Evolutionary conservation across 805 yeast species (phyloP), one percentile per base, ranked within the genome.

Genomic region (Zygosaccharomyces lentus): DNA sequence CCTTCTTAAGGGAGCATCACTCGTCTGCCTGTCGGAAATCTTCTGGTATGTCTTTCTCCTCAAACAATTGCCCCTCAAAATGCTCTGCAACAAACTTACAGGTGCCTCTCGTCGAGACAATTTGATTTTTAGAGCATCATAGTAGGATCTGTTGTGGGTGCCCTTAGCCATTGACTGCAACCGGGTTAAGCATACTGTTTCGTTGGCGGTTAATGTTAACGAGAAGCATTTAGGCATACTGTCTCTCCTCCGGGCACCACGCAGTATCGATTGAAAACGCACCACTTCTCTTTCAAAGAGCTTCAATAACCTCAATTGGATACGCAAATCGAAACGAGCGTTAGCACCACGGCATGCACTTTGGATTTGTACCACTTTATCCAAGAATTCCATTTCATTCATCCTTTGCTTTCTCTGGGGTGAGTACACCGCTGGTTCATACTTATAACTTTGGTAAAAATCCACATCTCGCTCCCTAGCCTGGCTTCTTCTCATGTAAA

Each of bases 271-370:
- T 54, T 79, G 80, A 16, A 84, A 65, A 8, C 58, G 61, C 2
- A 74, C 62, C 17, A 83, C 58, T 17, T 76, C 78, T 9, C 73
- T 75, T 6, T 72, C 73, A 54, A 77, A 78, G 1, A 85, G 75
- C 48, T 74, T 76, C 24, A 85, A 59, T 70, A 84, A 73, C 48
- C 82, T 81, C 47, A 73, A 73, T 53, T 77, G 76, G 29, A 85
- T 83, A 61, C 80, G 81, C 68, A 81, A 69, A 16, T 68, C 67
- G 59, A 82, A 85, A 43, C 96, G 73, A 45, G 77, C 68, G 34
- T 79, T 70, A 0, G 86, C 80, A 15, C 93, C 95, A 53, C 87
- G 71, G 13, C 86, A 75, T 19, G 81, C 65, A 0, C 93, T 78
- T 61, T 89, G 96, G 13, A 89, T 67, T 45, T 66, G 69, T 31